Base-by-base conservation (phyloP, 2,329 filamentous ascomycete species). In the Ilyonectria robusta region DNA sequence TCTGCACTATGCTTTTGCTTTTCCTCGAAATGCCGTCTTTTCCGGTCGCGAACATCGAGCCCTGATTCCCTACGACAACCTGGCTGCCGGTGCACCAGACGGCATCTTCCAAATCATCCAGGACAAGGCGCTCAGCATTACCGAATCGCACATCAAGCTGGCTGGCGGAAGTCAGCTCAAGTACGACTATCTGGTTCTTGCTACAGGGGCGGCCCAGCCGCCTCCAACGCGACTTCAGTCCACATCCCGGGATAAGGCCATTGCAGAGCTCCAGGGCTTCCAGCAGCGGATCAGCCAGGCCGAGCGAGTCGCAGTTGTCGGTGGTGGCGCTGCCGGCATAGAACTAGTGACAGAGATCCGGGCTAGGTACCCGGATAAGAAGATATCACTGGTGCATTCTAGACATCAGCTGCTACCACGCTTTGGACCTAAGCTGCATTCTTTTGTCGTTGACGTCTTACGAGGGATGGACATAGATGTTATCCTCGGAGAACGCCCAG, bases 191-290 rank as follows among this genome's bases (percentile, higher is more conserved):
- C 60, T 71, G 1, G 58, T 70, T 0, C n/a, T 72, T 6, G 70
- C 71, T 0, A 72, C 70, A 3, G 71, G 71, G 13, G 69, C 70
- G 1, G 59, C 58, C 0, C 71, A 72, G 13, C 70, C 69, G 8
- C 56, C 69, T 0, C 71, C 71, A 0, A 66, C 66, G 3, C 62
- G 69, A 5, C 13, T 70, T 6, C 1, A 44, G 1, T 53, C 71
- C 1, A 23, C 11, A 0, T 35, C 35, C 0, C 57, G 56, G 5
- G 31, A 44, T 1, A 69, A 67, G 0, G 66, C 50, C 0, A 71
- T 69, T 26, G 10, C 59, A 9, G 66, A 73, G 3, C 6, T 73
- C 0, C 50, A 10, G 13, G 63, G 58, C 0, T 61, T 51, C 0
- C 70, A 73, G 15, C 35, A 62, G 6, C 63, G 56, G 1, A 62